Evolutionary conservation across 495 filamentous ascomycete genomes (phyloP).

Genomic region (Aspergillus homomorphus): DNA sequence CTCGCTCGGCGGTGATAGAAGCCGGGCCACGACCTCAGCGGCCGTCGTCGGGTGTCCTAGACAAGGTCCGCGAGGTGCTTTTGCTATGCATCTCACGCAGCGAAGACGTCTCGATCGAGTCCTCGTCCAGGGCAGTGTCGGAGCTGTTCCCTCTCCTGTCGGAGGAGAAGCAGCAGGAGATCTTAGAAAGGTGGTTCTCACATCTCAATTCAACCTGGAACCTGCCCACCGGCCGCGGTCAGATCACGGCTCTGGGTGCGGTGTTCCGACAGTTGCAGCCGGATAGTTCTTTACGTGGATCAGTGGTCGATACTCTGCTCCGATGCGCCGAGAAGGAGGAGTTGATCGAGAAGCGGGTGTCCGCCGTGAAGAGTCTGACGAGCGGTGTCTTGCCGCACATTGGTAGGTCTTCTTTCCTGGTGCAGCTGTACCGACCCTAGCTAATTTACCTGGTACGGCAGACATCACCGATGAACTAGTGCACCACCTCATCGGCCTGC

Average conservation of each 20-base stretch:
- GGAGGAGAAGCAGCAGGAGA: constrained; percentile 28
- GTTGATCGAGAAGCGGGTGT: constrained; percentile 56
- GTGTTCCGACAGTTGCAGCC: constrained; percentile 34
- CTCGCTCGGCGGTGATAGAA: constrained; percentile 16
- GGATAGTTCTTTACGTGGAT: constrained; percentile 19
- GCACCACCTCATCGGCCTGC: constrained; percentile 40
- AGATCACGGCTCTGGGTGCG: constrained; percentile 43
- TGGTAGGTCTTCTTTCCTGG: constrained; percentile 23
- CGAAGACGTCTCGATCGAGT: constrained; percentile 47
- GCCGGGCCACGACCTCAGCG: neutral
- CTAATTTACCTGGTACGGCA: constrained; percentile 19
- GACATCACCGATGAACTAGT: constrained; percentile 27
- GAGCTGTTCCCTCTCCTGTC: constrained; percentile 42
- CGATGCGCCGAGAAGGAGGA: constrained; percentile 41
- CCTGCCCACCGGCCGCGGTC: constrained; percentile 41
- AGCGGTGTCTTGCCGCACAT: constrained; percentile 45
- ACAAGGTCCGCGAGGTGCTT: constrained; percentile 39
- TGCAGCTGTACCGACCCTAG: neutral
- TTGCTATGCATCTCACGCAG: constrained; percentile 42
- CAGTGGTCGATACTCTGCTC: constrained; percentile 34
- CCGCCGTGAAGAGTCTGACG: constrained; percentile 58
- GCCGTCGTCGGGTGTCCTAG: constrained; percentile 28
- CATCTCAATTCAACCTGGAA: constrained; percentile 38
- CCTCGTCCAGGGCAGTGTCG: constrained; percentile 45
- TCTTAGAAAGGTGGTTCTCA: constrained; percentile 36